Base-by-base conservation (phyloP, 2,329 filamentous ascomycete genomes). In the Volutella citrinella region DNA sequence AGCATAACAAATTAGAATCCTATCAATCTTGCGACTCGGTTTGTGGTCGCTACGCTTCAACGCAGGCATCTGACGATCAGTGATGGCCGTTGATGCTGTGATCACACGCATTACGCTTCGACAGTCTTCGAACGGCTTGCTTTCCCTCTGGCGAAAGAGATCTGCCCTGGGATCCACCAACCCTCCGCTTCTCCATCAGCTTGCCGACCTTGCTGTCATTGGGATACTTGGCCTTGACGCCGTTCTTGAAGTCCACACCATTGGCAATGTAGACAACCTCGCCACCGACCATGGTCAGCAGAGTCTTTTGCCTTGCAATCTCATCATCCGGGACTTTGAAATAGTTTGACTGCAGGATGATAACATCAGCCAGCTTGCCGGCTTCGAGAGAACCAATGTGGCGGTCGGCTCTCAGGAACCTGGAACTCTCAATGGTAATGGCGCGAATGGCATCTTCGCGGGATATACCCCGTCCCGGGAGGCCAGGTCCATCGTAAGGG, bases 241-340 rank as follows among this genome's bases (percentile, higher is more conserved):
- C 22, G 17, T 29, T 25, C 10, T 27, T 39, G 12, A 49, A 44
- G 13, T 46, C 32, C 7, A 36, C 22, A 4, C 29, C 44, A 6
- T 51, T 42, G 5, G 42, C 38, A 1, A 51, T 34, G 10, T 48
- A 49, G 2, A 51, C 21, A 1, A 51, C 26, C 25, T 49, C 46
- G 6, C 48, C 46, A 3, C 48, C 48, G 3, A 48, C 32, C 46
- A 51, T 51, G 1, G 44, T 51, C 16, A 51, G 13, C 16, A 49
- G n/a, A 3, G 36, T 30, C 31, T 46, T 48, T 4, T 48, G 40
- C 10, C 48, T 42, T 1, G 39, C 48, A 7, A 49, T 23, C 34
- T 49, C 38, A 6, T 43, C 44, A 2, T 44, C 38, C 0, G 44
- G 34, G 2, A 46, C 39, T 20, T 48, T 30, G 19, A 48, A 49